Evolutionary conservation across 2,329 filamentous ascomycete genomes (phyloP).

Genomic region (Ophiostoma sp.): DNA sequence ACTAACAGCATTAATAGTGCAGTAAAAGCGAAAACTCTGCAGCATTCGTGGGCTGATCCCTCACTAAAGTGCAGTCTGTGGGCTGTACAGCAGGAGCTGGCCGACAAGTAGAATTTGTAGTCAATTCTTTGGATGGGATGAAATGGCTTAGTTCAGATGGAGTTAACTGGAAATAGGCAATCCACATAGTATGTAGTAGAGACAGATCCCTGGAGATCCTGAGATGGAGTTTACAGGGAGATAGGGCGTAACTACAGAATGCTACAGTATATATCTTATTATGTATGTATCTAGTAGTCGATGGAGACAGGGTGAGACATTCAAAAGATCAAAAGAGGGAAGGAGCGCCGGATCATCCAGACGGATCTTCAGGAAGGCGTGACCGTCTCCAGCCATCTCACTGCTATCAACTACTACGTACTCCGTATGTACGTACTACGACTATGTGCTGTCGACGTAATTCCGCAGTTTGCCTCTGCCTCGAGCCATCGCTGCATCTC

Average conservation of each 20-base stretch:
- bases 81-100: background rate
- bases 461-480: background rate
- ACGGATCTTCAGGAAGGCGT: background rate
- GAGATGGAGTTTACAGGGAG: no score
- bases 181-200: background rate
- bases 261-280: no score
- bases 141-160: background rate
- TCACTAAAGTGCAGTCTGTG: background rate
- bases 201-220: background rate
- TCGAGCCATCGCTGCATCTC: background rate
- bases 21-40: background rate
- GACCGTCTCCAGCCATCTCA: background rate
- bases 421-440: no score
- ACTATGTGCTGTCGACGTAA: no score
- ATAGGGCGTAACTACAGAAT: no score
- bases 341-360: background rate
- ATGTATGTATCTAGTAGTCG: no score
- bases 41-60: background rate
- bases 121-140: background rate
- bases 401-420: no score
- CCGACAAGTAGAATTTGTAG: no score
- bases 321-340: background rate
- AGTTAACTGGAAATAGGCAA: background rate
- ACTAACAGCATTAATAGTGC: no score
- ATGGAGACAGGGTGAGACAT: no score